These are phyloP conservation scores for Pythium chondricola DNA, from an alignment of 352 stramenopile genomes.

Conservation along the genomic window DNA sequence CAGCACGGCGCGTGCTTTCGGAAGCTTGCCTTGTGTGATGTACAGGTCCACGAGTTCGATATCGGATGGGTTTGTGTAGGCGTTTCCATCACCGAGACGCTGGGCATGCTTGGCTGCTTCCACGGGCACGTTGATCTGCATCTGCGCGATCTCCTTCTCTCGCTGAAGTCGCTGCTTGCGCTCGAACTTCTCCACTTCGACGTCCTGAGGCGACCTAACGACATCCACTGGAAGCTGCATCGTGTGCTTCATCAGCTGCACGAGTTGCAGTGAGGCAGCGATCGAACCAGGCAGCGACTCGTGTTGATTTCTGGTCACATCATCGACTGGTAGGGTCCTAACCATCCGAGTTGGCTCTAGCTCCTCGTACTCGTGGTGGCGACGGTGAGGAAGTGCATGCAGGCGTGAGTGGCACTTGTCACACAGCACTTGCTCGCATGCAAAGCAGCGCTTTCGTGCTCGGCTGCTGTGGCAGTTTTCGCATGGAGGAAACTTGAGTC, in stretches of 20 bases:
- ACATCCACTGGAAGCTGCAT: neutral
- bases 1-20: slow-evolving; percentile 37
- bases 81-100: slow-evolving; percentile 24
- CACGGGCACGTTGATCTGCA: slow-evolving; percentile 47
- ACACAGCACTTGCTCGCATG: slow-evolving; percentile 54
- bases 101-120: slow-evolving; percentile 37
- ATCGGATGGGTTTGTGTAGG: slow-evolving; percentile 43
- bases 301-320: slow-evolving; percentile 20
- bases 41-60: slow-evolving; percentile 52
- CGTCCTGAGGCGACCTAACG: slow-evolving; percentile 8
- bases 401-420: slow-evolving; percentile 54
- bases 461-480: slow-evolving; percentile 41
- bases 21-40: slow-evolving; percentile 48
- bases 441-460: slow-evolving; percentile 40
- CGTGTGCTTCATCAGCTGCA: too few relatives aligned
- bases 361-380: slow-evolving; percentile 48
- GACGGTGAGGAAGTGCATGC: slow-evolving; percentile 41
- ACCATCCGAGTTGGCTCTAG: slow-evolving; percentile 26
- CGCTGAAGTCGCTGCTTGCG: slow-evolving; percentile 32
- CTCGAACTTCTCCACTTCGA: slow-evolving; percentile 44
- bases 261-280: slow-evolving; percentile 20
- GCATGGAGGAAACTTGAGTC: slow-evolving; percentile 38
- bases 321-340: slow-evolving; percentile 15
- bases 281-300: slow-evolving; percentile 28
- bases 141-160: slow-evolving; percentile 50